A percentile compares a stretch with the other conserved stretches of the same genome.
These are phyloP conservation scores for Sisymbrium altissimum DNA, from an alignment of 345 rosid genomes.

Conservation along the genomic window DNA sequence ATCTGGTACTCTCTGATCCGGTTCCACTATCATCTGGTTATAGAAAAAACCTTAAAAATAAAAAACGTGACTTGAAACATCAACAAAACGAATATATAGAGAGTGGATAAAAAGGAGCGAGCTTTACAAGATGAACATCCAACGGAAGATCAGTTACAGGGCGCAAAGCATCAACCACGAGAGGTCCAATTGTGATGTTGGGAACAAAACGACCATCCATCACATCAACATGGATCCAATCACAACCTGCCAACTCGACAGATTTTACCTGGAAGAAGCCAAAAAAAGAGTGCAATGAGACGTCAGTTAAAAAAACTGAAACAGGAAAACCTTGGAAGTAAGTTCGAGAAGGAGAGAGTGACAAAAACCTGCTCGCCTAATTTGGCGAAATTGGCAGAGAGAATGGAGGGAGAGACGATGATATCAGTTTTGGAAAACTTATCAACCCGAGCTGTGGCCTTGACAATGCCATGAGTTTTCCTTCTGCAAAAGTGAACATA, in stretches of 20 bases:
- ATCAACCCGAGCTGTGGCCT: constrained; percentile 86
- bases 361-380: constrained; percentile 77
- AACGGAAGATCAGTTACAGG: constrained; percentile 92
- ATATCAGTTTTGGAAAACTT: constrained; percentile 89
- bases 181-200: constrained; percentile 96
- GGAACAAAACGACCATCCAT: constrained; percentile 99
- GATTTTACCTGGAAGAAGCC: constrained; percentile 70
- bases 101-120: background rate
- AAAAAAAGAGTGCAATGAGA: too few relatives aligned
- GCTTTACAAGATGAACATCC: constrained; percentile 89
- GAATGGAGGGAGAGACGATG: constrained; percentile 91
- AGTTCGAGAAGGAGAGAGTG: background rate
- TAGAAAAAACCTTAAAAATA: background rate
- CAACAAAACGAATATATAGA: background rate
- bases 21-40: constrained; percentile 94
- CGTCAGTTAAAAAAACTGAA: background rate
- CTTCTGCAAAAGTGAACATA: constrained; percentile 39
- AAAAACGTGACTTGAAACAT: constrained; percentile 9
- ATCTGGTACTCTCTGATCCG: constrained; percentile 88
- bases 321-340: background rate
- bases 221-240: constrained; percentile 98
- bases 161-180: constrained; percentile 91
- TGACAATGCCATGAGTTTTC: constrained; percentile 51
- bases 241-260: constrained; percentile 90
- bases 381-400: constrained; percentile 88